A percentile compares a stretch with the other conserved stretches of the same genome.
These are phyloP conservation scores for Trichomonas vaginalis DNA, from an alignment of 208 protist species.

Conservation along the genomic window DNA sequence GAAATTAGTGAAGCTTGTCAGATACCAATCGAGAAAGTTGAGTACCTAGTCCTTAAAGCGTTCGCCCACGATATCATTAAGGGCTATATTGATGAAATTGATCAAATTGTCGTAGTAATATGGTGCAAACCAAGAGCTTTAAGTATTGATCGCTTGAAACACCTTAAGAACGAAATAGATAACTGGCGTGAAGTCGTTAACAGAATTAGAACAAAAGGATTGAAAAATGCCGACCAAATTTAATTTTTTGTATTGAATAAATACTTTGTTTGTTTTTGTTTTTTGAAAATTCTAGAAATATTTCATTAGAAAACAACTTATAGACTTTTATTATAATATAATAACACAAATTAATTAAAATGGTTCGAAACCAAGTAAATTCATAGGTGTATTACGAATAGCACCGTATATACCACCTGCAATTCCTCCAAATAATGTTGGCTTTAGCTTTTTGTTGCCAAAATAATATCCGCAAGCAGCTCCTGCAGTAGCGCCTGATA, in stretches of 20 bases:
- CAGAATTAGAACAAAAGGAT: not conserved
- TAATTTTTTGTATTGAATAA: not conserved
- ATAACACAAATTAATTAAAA: not conserved
- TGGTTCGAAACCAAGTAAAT: not conserved
- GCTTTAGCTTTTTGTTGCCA: not conserved
- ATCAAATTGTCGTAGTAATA: not conserved
- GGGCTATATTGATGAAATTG: not conserved
- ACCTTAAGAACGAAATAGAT: not conserved
- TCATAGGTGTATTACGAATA: not conserved
- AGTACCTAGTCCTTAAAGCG: not conserved
- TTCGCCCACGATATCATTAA: not conserved
- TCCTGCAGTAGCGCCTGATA: not conserved
- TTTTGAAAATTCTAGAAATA: not conserved
- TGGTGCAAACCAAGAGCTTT: slow-evolving; percentile 7
- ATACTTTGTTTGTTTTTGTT: too few relatives aligned
- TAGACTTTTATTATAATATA: not conserved
- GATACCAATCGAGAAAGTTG: not conserved
- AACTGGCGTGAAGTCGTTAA: not conserved
- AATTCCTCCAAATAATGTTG: not conserved
- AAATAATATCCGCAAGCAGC: not conserved
- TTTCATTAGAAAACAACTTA: not conserved
- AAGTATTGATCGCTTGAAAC: not conserved
- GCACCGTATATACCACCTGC: not conserved
- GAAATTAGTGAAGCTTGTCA: not conserved
- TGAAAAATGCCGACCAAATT: not conserved